Evolutionary conservation across 2,329 filamentous ascomycete species (phyloP).

Genomic region (Alternaria sp.): DNA sequence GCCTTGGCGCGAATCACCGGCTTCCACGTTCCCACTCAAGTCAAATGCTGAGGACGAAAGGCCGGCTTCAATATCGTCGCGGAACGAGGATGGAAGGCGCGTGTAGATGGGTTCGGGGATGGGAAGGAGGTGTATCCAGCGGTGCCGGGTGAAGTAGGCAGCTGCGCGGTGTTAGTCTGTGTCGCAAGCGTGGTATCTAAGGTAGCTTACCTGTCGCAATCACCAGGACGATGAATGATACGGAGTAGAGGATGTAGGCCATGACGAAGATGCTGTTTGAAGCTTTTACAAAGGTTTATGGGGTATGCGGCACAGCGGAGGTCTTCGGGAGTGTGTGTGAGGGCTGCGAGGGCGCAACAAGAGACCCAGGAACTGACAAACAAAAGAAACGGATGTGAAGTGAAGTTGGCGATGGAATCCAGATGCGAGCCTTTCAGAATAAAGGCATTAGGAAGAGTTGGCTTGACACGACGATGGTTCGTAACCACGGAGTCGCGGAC

Average conservation of each 20-base stretch:
- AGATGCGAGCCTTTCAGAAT: slow-evolving; percentile 11
- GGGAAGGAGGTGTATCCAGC: slow-evolving; percentile 77
- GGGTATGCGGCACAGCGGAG: slow-evolving; percentile 22
- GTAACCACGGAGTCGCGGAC: slow-evolving; percentile 20
- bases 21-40: slow-evolving; percentile 78
- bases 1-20: slow-evolving; percentile 79
- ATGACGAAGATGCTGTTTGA: slow-evolving; percentile 58
- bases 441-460: slow-evolving; percentile 7
- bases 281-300: slow-evolving; percentile 8
- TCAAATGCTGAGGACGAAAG: slow-evolving; percentile 86
- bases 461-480: slow-evolving; percentile 11
- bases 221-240: slow-evolving; percentile 76
- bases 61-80: slow-evolving; percentile 85
- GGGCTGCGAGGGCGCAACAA: slow-evolving; percentile 13
- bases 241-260: slow-evolving; percentile 81
- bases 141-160: slow-evolving; percentile 80
- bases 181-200: slow-evolving; percentile 9
- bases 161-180: slow-evolving; percentile 53
- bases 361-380: slow-evolving; percentile 9
- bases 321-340: slow-evolving; percentile 25
- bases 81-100: slow-evolving; percentile 78
- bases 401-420: slow-evolving; percentile 13
- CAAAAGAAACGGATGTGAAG: slow-evolving; percentile 20
- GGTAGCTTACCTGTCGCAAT: slow-evolving; percentile 68
- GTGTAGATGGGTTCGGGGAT: slow-evolving; percentile 74